Base-by-base conservation (phyloP, 768 basidiomycete genomes). In the Cytidiella melzeri region DNA sequence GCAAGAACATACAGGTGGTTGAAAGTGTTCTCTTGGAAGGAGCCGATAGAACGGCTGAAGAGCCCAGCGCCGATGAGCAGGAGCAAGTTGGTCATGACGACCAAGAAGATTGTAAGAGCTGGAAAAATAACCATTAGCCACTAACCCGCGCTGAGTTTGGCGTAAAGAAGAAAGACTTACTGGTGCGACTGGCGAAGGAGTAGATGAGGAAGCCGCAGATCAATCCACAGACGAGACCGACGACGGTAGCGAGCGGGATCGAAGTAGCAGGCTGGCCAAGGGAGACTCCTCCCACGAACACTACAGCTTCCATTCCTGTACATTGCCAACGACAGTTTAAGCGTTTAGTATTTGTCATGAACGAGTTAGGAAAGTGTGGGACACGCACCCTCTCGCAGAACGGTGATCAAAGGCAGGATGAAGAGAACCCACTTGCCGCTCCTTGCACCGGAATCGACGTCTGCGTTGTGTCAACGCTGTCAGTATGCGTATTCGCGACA, bases 1-100 rank as follows among this genome's bases (percentile, higher is more conserved):
- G 34, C 36, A 47, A 28, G 15, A 15, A 58, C 67, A 30, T 38
- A 70, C 66, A 88, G 66, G 0, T 61, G 56, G 56, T 82, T 79
- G 71, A 80, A 94, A 7, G 68, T 69, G 59, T 93, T 71, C 57
- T 69, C 66, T 63, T 97, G 69, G 71, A 92, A 92, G 27, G 76
- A 69, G 57, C 83, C 81, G 19, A 91, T 73, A 3, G 84, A 75
- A 66, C 80, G 87, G 57, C 84, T 86, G 71, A 95, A 92, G 23
- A 99, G 77, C 13, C 95, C 95, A 0, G 95, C 85, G 23, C 95
- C 95, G 66, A 99, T 91, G 59, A 98, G 81, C 56, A 97, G 77
- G 41, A 98, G 72, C 55, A 98, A 69, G 72, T 90, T 90, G 45
- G 95, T 95, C 75, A 96, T 98, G 45, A 81, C 73, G 58, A 97